These are phyloP conservation scores for Botrytis deweyae DNA, from an alignment of 2,329 filamentous ascomycete species.

Conservation along the genomic window DNA sequence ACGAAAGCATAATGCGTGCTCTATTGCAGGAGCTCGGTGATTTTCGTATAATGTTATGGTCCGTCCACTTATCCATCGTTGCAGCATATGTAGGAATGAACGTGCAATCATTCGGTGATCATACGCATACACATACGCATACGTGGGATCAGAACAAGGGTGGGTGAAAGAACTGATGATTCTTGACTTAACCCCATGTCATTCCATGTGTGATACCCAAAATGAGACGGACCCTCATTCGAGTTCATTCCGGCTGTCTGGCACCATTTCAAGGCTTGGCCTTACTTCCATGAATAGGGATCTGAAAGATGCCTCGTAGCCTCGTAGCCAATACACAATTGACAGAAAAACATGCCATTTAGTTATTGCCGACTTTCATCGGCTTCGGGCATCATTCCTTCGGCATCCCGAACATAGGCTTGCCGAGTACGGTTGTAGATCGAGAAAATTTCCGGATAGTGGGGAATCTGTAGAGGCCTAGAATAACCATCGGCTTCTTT, in stretches of 20 bases:
- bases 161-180: slow-evolving; percentile 10
- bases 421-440: slow-evolving; percentile 3
- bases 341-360: slow-evolving; percentile 5
- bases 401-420: slow-evolving; percentile 17
- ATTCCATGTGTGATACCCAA: slow-evolving; percentile 8
- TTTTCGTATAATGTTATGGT: slow-evolving; percentile 9
- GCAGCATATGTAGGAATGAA: slow-evolving; percentile 13
- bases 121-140: slow-evolving; percentile 14
- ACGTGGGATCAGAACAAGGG: slow-evolving; percentile 16
- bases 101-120: slow-evolving; percentile 12
- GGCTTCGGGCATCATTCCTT: slow-evolving; percentile 11
- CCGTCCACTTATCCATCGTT: slow-evolving; percentile 3
- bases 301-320: neutral
- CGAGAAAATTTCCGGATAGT: neutral
- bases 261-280: neutral
- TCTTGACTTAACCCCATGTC: slow-evolving; percentile 9
- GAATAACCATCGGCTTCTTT: neutral
- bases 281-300: neutral
- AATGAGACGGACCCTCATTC: slow-evolving; percentile 9
- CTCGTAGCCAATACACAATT: slow-evolving; percentile 2
- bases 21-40: slow-evolving; percentile 14
- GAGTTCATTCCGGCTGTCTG: slow-evolving; percentile 9
- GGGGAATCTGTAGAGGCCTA: slow-evolving; percentile 1
- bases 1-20: slow-evolving; percentile 11
- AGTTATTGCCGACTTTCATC: neutral